phyloP scores from a whole-genome alignment of 345 rosid species.

The Populus pruinosa region DNA sequence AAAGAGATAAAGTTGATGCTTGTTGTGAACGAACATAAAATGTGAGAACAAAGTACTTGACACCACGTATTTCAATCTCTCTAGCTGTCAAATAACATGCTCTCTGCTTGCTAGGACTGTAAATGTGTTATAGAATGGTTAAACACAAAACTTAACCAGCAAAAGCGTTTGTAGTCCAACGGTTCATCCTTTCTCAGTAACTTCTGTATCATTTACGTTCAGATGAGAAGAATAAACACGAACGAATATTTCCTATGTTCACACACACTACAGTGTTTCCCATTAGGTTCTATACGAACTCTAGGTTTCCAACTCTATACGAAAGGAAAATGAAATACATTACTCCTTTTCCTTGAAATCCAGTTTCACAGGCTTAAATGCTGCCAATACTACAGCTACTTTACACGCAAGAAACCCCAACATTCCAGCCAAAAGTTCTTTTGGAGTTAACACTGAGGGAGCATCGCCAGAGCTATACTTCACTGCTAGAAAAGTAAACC shows the following conservation, averaged over 20 bases:
- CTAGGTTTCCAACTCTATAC: not conserved
- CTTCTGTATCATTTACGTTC: too few relatives aligned
- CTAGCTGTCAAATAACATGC: too few relatives aligned
- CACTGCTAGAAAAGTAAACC: slow-evolving; percentile 35
- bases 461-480: slow-evolving; percentile 41
- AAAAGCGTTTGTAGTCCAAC: not conserved
- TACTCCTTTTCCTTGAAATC: slow-evolving; percentile 32
- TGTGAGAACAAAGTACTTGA: too few relatives aligned
- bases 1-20: too few relatives aligned
- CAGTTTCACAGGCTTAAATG: slow-evolving; percentile 55
- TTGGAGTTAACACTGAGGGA: slow-evolving; percentile 40
- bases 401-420: slow-evolving; percentile 79
- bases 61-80: too few relatives aligned
- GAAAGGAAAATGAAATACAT: not conserved
- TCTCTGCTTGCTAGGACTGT: too few relatives aligned
- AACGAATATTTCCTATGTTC: not conserved
- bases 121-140: too few relatives aligned
- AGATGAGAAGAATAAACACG: not conserved
- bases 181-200: too few relatives aligned
- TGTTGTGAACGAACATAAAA: too few relatives aligned
- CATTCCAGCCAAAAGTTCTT: slow-evolving; percentile 71
- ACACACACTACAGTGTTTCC: not conserved
- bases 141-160: not conserved
- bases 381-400: slow-evolving; percentile 76
- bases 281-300: not conserved